phyloP scores from a whole-genome alignment of 1,139 yeast species.

The Blastobotrys buckinghamii region DNA sequence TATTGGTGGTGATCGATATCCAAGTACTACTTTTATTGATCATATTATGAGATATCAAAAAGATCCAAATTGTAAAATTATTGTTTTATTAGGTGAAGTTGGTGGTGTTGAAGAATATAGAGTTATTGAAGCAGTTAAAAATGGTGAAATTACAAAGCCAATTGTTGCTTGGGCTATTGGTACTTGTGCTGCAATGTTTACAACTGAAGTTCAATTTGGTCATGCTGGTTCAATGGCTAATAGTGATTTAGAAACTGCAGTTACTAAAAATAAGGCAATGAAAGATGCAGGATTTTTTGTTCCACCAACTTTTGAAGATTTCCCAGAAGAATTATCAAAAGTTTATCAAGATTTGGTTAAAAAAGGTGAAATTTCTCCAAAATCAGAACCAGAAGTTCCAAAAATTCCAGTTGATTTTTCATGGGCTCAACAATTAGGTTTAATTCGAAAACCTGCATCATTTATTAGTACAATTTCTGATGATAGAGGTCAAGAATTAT shows the following conservation, averaged over 20 bases:
- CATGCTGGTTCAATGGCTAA: conserved; percentile 46
- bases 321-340: conserved; percentile 37
- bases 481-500: conserved; percentile 43
- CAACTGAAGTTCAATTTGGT: conserved; percentile 45
- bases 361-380: conserved; percentile 36
- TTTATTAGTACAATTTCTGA: conserved; percentile 44
- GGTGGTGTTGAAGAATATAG: conserved; percentile 47
- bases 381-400: conserved; percentile 41
- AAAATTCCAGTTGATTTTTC: conserved; percentile 44
- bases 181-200: conserved; percentile 44
- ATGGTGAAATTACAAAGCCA: conserved; percentile 41
- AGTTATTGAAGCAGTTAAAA: conserved; percentile 43
- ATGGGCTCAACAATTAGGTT: conserved; percentile 45
- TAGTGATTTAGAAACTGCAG: conserved; percentile 42
- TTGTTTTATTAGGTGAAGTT: conserved; percentile 42
- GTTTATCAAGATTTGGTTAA: conserved; percentile 37
- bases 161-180: conserved; percentile 47
- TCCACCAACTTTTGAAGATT: conserved; percentile 43
- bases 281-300: conserved; percentile 42
- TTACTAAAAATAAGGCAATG: conserved; percentile 42
- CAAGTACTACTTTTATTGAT: conserved; percentile 45
- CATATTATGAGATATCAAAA: conserved; percentile 42
- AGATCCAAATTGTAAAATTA: conserved; percentile 42
- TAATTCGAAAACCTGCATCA: conserved; percentile 44
- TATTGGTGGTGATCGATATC: conserved; percentile 45